Percentiles rank a stretch among this genome's conserved stretches.
phyloP scores from a whole-genome alignment of 1,284 basidiomycete species.

The Ustanciosporium gigantosporum region DNA sequence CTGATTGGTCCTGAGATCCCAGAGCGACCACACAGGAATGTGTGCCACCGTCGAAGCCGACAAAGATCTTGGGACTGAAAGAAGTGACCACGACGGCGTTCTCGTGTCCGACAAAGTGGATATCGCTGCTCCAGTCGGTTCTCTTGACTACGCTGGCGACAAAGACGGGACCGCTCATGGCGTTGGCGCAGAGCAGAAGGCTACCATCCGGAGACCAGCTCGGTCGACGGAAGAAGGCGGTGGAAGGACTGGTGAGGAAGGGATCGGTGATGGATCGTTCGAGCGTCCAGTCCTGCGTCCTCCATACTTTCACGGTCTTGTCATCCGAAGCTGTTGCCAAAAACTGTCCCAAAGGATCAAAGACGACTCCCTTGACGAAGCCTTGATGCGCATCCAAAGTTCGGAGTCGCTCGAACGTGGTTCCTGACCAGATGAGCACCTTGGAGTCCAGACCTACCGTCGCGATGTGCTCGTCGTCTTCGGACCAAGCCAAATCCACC shows the following conservation, averaged over 20 bases:
- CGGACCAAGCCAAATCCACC: constrained; percentile 93
- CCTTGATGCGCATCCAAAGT: constrained; percentile 88
- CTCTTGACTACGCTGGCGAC: constrained; percentile 92
- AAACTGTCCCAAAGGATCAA: constrained; percentile 95
- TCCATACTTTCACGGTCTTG: constrained; percentile 93
- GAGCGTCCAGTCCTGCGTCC: constrained; percentile 85
- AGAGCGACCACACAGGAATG: constrained; percentile 49
- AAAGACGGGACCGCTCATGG: constrained; percentile 96
- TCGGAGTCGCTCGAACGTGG: constrained; percentile 64
- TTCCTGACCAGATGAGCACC: constrained; percentile 77
- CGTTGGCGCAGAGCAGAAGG: constrained; percentile 93
- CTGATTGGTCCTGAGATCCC: constrained; percentile 42
- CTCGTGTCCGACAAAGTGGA: constrained; percentile 89
- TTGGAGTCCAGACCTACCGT: constrained; percentile 90
- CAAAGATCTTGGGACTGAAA: constrained; percentile 54
- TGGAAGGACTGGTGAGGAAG: constrained; percentile 89
- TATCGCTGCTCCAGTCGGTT: constrained; percentile 64
- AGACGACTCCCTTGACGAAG: constrained; percentile 97
- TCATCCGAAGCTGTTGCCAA: constrained; percentile 83
- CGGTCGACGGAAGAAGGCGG: constrained; percentile 89
- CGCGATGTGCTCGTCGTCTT: constrained; percentile 76
- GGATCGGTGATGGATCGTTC: constrained; percentile 84
- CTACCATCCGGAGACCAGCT: constrained; percentile 99
- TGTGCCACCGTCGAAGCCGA: constrained; percentile 29
- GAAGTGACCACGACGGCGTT: constrained; percentile 86